These are phyloP conservation scores for Nitzschia inconspicua DNA, from an alignment of 108 stramenopile species.

Conservation along the genomic window DNA sequence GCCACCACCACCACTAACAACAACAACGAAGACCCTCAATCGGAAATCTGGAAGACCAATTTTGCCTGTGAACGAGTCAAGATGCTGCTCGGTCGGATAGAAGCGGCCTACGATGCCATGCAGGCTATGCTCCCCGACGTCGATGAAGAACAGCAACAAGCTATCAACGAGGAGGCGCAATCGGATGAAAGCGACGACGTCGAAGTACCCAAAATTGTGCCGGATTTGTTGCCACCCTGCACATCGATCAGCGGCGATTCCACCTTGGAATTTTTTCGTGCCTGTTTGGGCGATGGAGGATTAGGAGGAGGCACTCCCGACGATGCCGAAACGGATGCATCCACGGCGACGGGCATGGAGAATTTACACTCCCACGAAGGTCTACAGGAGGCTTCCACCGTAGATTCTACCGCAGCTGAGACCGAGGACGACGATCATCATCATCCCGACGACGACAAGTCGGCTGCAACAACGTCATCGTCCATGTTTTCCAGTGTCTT, in stretches of 20 bases:
- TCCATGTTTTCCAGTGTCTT: constrained; percentile 34
- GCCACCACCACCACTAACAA: background rate
- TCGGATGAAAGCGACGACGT: constrained; percentile 17
- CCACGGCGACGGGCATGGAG: background rate
- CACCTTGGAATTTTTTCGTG: constrained; percentile 47
- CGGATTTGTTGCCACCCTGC: constrained; percentile 56
- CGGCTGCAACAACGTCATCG: background rate
- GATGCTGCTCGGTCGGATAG: constrained; percentile 27
- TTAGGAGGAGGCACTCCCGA: background rate
- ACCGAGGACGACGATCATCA: background rate
- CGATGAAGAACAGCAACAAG: background rate
- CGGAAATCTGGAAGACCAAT: constrained; percentile 23
- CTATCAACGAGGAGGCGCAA: background rate
- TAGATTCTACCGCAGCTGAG: background rate
- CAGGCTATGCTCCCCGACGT: constrained; percentile 22
- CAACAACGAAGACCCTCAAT: constrained; percentile 5
- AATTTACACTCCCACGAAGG: background rate
- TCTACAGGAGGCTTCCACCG: background rate
- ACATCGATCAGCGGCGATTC: constrained; percentile 40
- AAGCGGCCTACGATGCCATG: constrained; percentile 41
- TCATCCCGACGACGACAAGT: background rate
- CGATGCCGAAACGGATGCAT: constrained; percentile 1
- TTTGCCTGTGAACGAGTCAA: constrained; percentile 27
- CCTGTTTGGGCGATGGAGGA: constrained; percentile 34
- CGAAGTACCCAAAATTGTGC: constrained; percentile 34